phyloP scores from a whole-genome alignment of 352 stramenopile genomes.

The Phytophthora hybrid region DNA sequence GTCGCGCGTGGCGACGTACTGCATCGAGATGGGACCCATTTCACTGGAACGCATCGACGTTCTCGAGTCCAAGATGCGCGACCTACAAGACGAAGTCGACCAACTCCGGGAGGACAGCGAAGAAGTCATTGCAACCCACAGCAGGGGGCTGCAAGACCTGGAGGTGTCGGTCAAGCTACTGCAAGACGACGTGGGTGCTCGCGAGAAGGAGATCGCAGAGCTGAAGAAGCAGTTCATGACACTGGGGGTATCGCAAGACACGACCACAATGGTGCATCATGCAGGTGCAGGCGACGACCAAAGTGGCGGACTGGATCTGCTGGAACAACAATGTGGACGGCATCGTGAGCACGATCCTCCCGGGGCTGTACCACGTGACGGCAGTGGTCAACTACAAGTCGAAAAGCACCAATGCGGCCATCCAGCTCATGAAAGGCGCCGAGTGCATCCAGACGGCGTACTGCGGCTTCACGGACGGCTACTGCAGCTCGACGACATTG shows the following conservation, averaged over 20 bases:
- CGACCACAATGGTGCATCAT: neutral
- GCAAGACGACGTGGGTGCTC: neutral
- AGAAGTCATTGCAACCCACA: neutral
- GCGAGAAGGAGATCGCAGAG: neutral
- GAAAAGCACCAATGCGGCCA: neutral
- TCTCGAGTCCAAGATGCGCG: neutral
- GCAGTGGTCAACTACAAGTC: conserved; percentile 18
- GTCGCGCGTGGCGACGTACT: neutral
- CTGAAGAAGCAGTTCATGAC: neutral
- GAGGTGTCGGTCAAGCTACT: neutral
- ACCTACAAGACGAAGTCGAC: neutral
- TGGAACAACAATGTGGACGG: conserved; percentile 6
- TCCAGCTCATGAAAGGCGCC: conserved; percentile 18
- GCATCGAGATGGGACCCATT: too few species aligned
- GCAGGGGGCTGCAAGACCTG: neutral
- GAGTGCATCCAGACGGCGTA: conserved; percentile 17
- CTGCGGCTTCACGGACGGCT: neutral
- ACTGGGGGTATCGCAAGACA: neutral
- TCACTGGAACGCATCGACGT: neutral
- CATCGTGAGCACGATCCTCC: neutral
- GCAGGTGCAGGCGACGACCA: neutral
- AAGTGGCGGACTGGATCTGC: conserved; percentile 6
- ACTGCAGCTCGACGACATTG: neutral
- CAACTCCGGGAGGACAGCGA: conserved; percentile 8
- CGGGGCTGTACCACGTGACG: conserved; percentile 16